A percentile compares a stretch with the other conserved stretches of the same genome.
phyloP scores from a whole-genome alignment of 495 filamentous ascomycete species.

The Sordaria brevicollis region DNA sequence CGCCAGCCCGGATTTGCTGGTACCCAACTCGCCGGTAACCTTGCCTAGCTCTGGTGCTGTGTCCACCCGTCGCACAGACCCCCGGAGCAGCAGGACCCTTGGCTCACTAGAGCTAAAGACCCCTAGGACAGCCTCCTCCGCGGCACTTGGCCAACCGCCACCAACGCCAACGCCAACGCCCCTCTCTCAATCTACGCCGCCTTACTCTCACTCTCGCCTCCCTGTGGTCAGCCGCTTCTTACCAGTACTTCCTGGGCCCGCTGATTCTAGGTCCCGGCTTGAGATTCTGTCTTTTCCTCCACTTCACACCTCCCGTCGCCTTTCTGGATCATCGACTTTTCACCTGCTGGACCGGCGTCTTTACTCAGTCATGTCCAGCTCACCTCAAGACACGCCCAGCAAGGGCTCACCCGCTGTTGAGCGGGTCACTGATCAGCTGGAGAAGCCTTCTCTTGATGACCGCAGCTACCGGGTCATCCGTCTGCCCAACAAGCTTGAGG shows the following conservation, averaged over 20 bases:
- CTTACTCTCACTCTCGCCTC: not conserved
- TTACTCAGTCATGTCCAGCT: conserved; percentile 13
- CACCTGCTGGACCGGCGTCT: not conserved
- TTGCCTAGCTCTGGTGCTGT: conserved; percentile 9
- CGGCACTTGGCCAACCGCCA: not conserved
- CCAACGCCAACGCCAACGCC: not conserved
- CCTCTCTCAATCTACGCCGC: not conserved
- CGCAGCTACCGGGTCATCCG: conserved; percentile 80
- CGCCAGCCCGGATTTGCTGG: conserved; percentile 9
- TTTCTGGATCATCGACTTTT: not conserved
- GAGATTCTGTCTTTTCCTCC: not conserved
- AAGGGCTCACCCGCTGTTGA: conserved; percentile 36
- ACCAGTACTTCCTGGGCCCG: not conserved
- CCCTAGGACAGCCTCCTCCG: not conserved
- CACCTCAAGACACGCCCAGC: conserved; percentile 12
- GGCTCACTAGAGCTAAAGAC: not conserved
- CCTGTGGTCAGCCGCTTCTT: not conserved
- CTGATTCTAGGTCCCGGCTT: not conserved
- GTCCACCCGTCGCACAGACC: conserved; percentile 17
- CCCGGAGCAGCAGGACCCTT: not conserved
- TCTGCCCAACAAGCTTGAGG: conserved; percentile 85
- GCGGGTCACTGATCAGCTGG: conserved; percentile 67
- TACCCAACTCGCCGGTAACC: conserved; percentile 18
- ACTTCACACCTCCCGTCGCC: conserved; percentile 3
- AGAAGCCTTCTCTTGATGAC: conserved; percentile 82